Evolutionary conservation across 1,139 yeast species (phyloP).

Genomic region (Blastobotrys malaysiensis): DNA sequence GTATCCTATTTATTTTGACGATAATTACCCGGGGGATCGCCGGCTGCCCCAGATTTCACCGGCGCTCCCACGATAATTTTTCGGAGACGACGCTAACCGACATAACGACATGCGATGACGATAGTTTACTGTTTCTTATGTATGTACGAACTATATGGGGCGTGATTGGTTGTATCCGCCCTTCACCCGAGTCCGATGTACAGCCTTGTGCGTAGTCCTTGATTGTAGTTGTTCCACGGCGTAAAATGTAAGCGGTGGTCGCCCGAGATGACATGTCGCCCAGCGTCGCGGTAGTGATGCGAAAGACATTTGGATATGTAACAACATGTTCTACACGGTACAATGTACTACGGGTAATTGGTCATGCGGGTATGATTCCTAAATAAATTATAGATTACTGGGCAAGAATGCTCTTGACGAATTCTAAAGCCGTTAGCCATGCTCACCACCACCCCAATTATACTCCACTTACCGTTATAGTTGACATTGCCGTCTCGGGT

Average conservation of each 20-base stretch:
- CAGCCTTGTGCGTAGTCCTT: too few relatives aligned
- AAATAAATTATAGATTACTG: constrained; percentile 42
- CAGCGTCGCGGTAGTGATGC: too few relatives aligned
- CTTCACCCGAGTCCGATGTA: neutral
- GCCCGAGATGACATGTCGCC: too few relatives aligned
- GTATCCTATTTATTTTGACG: neutral
- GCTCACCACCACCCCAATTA: constrained; percentile 11
- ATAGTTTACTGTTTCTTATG: neutral
- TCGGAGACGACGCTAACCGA: neutral
- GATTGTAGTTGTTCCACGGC: too few relatives aligned
- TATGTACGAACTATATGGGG: neutral
- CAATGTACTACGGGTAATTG: too few relatives aligned
- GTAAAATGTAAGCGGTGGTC: too few relatives aligned
- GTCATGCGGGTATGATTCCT: neutral
- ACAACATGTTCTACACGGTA: too few relatives aligned
- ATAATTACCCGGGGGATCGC: neutral
- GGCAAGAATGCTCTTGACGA: constrained; percentile 88
- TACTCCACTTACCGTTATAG: constrained; percentile 50
- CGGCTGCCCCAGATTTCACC: neutral
- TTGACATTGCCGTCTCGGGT: constrained; percentile 93
- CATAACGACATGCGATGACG: neutral
- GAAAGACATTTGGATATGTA: too few relatives aligned
- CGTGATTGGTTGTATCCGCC: neutral
- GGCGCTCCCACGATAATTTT: neutral
- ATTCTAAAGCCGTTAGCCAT: constrained; percentile 34